Conservation (phyloP, 345 rosid species). For the Eucalyptus brandiana region DNA sequence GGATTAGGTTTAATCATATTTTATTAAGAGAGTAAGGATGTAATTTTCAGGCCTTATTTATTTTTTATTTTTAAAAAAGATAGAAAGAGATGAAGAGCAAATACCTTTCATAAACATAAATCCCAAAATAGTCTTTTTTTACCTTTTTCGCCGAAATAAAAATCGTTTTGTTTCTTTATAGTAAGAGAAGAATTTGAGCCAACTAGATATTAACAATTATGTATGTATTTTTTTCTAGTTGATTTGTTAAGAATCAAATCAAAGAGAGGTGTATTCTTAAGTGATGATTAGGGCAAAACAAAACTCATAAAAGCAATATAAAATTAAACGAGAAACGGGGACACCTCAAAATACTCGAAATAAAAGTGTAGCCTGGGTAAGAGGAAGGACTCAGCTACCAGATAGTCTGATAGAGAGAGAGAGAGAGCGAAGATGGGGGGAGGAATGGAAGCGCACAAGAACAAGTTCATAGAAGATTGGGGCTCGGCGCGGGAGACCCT, state of each 20-base stretch:
- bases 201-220: neutral
- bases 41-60: too few species aligned
- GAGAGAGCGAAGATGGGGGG: slow-evolving; percentile 51
- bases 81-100: neutral
- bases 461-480: slow-evolving; percentile 92
- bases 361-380: neutral
- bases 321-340: neutral
- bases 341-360: neutral
- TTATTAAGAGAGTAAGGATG: neutral
- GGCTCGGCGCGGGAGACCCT: slow-evolving; percentile 75
- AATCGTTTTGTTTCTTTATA: neutral
- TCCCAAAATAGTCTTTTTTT: neutral
- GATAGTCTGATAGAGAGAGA: neutral
- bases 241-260: neutral
- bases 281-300: accelerated
- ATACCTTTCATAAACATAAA: neutral
- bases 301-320: neutral
- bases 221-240: neutral
- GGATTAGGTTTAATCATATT: too few species aligned
- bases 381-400: neutral
- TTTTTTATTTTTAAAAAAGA: too few species aligned
- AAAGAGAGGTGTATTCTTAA: neutral
- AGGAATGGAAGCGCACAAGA: slow-evolving; percentile 90
- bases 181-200: neutral
- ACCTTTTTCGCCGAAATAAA: neutral